Percentiles rank a stretch among this genome's conserved stretches.
These are phyloP conservation scores for Beauveria rudraprayagi DNA, from an alignment of 2,329 filamentous ascomycete genomes.

Conservation along the genomic window DNA sequence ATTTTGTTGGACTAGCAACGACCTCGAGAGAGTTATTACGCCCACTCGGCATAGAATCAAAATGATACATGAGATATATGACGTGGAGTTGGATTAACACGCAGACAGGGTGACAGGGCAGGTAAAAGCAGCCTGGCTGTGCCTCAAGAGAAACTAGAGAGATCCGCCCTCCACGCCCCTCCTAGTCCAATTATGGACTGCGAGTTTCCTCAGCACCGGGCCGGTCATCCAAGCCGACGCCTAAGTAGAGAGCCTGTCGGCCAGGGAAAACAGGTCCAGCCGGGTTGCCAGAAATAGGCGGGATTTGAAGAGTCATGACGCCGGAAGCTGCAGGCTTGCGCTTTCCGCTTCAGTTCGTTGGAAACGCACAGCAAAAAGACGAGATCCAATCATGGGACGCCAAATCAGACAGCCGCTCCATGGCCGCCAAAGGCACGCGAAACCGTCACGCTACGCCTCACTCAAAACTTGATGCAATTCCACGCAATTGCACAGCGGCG, in stretches of 20 bases:
- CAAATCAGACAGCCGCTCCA: background rate
- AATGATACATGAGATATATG: background rate
- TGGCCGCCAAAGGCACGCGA: slow-evolving; percentile 7
- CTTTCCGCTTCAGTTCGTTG: background rate
- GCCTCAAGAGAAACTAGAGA: background rate
- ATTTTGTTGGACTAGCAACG: slow-evolving; percentile 5
- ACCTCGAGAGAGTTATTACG: background rate
- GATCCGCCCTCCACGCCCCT: slow-evolving; percentile 4
- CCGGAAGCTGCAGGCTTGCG: background rate
- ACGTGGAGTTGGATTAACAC: background rate
- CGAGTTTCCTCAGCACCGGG: background rate
- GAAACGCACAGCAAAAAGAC: background rate
- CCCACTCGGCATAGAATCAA: background rate
- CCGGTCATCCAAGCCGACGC: background rate
- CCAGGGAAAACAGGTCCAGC: no score
- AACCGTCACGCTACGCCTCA: slow-evolving; percentile 4
- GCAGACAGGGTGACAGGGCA: background rate
- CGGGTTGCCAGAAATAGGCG: background rate
- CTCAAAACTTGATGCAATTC: background rate
- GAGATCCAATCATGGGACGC: background rate
- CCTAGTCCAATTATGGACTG: background rate
- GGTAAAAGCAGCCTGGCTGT: background rate
- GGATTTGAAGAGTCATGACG: background rate
- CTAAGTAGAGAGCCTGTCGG: background rate
- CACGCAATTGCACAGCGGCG: background rate